These are phyloP conservation scores for Populus nigra DNA, from an alignment of 345 rosid species.

Conservation along the genomic window DNA sequence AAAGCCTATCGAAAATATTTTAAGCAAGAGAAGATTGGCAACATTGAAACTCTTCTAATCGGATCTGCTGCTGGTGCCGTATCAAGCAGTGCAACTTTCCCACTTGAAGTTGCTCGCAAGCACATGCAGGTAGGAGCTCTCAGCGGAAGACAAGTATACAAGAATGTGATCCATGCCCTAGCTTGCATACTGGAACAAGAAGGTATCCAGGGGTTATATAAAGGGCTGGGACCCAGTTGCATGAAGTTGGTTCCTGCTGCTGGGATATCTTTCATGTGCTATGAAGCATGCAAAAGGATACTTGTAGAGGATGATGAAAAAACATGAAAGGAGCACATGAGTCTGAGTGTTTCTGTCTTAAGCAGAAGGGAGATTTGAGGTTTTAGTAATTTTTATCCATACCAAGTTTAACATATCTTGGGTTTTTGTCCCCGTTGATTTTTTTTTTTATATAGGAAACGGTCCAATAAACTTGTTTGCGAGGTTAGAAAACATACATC, in stretches of 20 bases:
- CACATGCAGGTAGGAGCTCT: constrained; percentile 98
- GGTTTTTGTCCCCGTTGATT: not conserved
- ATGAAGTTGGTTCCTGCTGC: constrained; percentile 97
- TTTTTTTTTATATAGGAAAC: constrained; percentile 4
- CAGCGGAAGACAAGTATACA: constrained; percentile 84
- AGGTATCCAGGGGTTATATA: constrained; percentile 77
- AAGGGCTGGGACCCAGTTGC: constrained; percentile 93
- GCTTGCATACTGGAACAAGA: constrained; percentile 75
- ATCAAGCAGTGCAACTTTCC: constrained; percentile 91
- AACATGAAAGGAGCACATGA: constrained; percentile 21
- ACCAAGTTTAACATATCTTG: constrained; percentile 10
- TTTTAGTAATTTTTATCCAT: not conserved
- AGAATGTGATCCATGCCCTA: constrained; percentile 76
- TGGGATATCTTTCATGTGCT: constrained; percentile 98
- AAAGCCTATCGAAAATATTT: constrained; percentile 61
- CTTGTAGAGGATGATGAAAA: constrained; percentile 62
- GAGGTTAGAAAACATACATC: not conserved
- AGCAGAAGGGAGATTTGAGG: not conserved
- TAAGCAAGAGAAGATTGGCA: constrained; percentile 84
- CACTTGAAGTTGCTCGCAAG: constrained; percentile 94
- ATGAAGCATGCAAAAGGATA: constrained; percentile 89
- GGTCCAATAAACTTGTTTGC: not conserved
- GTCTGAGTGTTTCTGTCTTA: not conserved
- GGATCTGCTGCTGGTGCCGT: constrained; percentile 88
- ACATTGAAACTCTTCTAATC: constrained; percentile 78